Evolutionary conservation across 768 basidiomycete species (phyloP), one percentile per base, ranked within the genome.

Genomic region (Galerina marginata): DNA sequence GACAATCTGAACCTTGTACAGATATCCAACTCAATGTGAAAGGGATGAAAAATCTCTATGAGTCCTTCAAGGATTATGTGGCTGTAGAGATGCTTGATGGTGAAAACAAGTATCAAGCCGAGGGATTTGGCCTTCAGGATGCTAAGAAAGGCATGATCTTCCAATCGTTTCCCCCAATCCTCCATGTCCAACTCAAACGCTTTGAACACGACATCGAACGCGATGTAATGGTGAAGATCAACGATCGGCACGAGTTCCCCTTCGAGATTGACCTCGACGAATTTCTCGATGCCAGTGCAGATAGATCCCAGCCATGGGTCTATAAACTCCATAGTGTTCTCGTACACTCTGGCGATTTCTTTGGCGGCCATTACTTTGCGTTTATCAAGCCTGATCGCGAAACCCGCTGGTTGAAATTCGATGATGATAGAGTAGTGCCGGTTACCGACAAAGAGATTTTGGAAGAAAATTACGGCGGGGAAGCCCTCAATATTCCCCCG

Each of bases 201-300:
- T 99, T 99, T 77, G 97, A 99, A 74, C 99, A 99, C 73, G 97
- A 99, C 77, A 91, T 99, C 62, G 95, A 98, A 79, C 91, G 95
- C 47, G 97, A 99, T 73, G 93, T 96, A 58, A 96, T 99, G 91
- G 93, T 98, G 81, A 99, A 99, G 86, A 97, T 99, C 78, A 99
- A 99, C 71, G 97, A 99, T 75, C 93, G 97, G 38, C 94, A 97
- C 73, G 97, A 99, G 77, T 99, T 98, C 75, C 97, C 97, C 36
- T 96, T 96, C 77, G 92, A 96, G 73, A 99, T 99, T 65, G 96
- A 99, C 71, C 88, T 99, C n/a, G 86, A 76, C 62, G 94, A 96
- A 75, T 99, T 96, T 78, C 80, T 99, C 62, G 94, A 95, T 65
- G 83, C 90, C 61, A 83, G 78, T 53, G 90, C 91, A 36, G 95